A percentile compares a stretch with the other conserved stretches of the same genome.
These are phyloP conservation scores for Apophysomyces elegans DNA, from an alignment of 371 early-diverging fungal genomes.

Conservation along the genomic window DNA sequence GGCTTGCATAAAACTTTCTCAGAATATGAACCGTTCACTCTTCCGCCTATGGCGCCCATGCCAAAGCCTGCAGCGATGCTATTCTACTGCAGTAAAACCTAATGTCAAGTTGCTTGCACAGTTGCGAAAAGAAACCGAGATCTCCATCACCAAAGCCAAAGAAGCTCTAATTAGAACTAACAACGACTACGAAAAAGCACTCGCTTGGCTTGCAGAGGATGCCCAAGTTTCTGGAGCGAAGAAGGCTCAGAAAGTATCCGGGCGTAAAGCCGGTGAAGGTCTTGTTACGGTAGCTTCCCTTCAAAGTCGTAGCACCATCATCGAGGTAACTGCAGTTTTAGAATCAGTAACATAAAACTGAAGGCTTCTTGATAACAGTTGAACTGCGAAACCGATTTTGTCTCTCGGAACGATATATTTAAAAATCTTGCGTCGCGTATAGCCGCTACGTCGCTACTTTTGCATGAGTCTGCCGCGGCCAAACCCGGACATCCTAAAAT, in stretches of 20 bases:
- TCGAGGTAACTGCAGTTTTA: constrained; percentile 57
- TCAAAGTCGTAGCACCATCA: constrained; percentile 59
- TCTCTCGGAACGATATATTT: constrained; percentile 84
- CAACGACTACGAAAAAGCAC: constrained; percentile 80
- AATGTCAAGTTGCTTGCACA: constrained; percentile 70
- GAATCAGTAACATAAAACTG: background rate
- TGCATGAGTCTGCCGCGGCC: constrained; percentile 41
- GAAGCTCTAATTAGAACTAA: constrained; percentile 78
- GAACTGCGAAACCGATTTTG: constrained; percentile 96
- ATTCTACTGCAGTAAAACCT: constrained; percentile 60
- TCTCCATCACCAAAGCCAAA: constrained; percentile 85
- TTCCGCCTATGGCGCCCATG: constrained; percentile 7
- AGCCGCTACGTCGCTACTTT: constrained; percentile 66
- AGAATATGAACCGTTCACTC: constrained; percentile 2
- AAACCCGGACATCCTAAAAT: constrained; percentile 27
- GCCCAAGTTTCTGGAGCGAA: constrained; percentile 71
- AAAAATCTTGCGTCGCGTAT: constrained; percentile 74
- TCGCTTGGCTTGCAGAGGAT: constrained; percentile 83
- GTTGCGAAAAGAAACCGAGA: constrained; percentile 84
- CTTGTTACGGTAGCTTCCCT: constrained; percentile 70
- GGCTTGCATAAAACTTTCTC: background rate
- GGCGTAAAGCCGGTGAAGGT: constrained; percentile 55
- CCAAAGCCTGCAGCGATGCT: constrained; percentile 8
- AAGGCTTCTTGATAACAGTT: constrained; percentile 49
- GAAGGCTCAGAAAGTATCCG: constrained; percentile 65